A percentile compares a stretch with the other conserved stretches of the same genome.
These are phyloP conservation scores for Ceratocystis huliohia DNA, from an alignment of 2,329 filamentous ascomycete species.

Conservation along the genomic window DNA sequence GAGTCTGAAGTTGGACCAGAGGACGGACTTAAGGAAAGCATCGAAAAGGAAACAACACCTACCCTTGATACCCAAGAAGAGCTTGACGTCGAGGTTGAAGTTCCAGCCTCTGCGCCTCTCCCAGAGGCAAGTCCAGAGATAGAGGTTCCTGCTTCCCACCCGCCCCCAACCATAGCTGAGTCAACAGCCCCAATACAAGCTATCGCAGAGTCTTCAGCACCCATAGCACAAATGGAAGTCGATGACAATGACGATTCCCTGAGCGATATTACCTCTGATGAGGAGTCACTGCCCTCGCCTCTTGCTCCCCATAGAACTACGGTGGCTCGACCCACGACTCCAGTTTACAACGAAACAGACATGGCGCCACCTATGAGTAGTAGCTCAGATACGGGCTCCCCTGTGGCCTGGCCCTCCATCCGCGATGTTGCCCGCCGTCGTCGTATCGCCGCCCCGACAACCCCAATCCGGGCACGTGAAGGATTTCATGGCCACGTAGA, in stretches of 20 bases:
- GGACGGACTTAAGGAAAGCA: slow-evolving; percentile 11
- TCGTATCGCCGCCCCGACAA: slow-evolving; percentile 30
- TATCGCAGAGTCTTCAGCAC: neutral
- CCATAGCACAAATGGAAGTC: slow-evolving; percentile 16
- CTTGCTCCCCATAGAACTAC: slow-evolving; percentile 25
- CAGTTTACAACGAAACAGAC: slow-evolving; percentile 32
- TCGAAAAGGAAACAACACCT: no score
- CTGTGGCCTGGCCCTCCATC: slow-evolving; percentile 40
- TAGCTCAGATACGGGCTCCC: slow-evolving; percentile 31
- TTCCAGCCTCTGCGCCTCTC: slow-evolving; percentile 10
- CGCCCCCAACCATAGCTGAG: slow-evolving; percentile 10
- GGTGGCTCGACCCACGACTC: slow-evolving; percentile 31
- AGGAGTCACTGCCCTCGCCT: slow-evolving; percentile 28
- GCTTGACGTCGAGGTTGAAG: slow-evolving; percentile 18
- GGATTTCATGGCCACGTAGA: neutral
- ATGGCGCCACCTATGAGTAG: slow-evolving; percentile 46
- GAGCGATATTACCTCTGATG: slow-evolving; percentile 24
- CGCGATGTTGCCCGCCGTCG: slow-evolving; percentile 38
- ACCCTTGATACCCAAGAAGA: neutral
- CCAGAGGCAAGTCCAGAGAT: slow-evolving; percentile 10
- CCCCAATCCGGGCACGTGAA: slow-evolving; percentile 28
- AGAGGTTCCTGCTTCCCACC: slow-evolving; percentile 18
- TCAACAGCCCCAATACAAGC: neutral
- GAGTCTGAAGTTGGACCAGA: slow-evolving; percentile 23
- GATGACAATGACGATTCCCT: slow-evolving; percentile 23